A percentile compares a stretch with the other conserved stretches of the same genome.
These are phyloP conservation scores for Ceratopteris richardii DNA, from an alignment of 75 land plant genomes.

Conservation along the genomic window DNA sequence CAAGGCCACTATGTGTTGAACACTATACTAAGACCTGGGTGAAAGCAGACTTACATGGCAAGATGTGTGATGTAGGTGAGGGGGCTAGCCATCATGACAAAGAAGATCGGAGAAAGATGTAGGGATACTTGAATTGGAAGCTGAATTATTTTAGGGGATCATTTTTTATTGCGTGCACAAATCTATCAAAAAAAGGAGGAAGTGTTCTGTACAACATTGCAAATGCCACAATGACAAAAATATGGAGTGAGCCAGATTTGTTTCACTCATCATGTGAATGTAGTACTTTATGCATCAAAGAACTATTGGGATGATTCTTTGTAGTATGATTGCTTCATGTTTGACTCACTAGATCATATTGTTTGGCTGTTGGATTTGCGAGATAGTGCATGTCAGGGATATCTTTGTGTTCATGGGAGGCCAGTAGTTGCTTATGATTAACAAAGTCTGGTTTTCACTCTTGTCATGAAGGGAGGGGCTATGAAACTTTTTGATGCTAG, in stretches of 20 bases:
- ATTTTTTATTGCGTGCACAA: too few species aligned
- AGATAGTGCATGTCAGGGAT: conserved; percentile 97
- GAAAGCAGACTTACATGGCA: too few species aligned
- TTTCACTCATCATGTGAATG: conserved; percentile 91
- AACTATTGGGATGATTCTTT: conserved; percentile 72
- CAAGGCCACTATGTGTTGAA: too few species aligned
- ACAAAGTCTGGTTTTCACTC: conserved; percentile 97
- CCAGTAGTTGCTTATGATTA: conserved; percentile 97
- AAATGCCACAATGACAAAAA: conserved; percentile 80
- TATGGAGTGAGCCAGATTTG: conserved; percentile 91
- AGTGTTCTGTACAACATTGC: conserved; percentile 89
- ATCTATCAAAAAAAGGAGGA: too few species aligned
- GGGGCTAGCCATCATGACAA: too few species aligned
- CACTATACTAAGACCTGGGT: too few species aligned
- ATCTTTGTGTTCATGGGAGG: conserved; percentile 73
- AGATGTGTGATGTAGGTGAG: too few species aligned
- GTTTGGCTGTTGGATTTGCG: conserved; percentile 98
- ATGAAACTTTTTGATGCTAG: conserved; percentile 94
- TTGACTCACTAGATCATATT: conserved; percentile 91
- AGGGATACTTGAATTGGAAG: too few species aligned
- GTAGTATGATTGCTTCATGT: conserved; percentile 95
- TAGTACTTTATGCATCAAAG: conserved; percentile 83
- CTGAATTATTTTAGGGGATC: too few species aligned
- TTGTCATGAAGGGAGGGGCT: conserved; percentile 99
- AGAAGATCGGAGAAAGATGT: too few species aligned